Evolutionary conservation across 345 rosid species (phyloP).

Genomic region (Camelina neglecta): DNA sequence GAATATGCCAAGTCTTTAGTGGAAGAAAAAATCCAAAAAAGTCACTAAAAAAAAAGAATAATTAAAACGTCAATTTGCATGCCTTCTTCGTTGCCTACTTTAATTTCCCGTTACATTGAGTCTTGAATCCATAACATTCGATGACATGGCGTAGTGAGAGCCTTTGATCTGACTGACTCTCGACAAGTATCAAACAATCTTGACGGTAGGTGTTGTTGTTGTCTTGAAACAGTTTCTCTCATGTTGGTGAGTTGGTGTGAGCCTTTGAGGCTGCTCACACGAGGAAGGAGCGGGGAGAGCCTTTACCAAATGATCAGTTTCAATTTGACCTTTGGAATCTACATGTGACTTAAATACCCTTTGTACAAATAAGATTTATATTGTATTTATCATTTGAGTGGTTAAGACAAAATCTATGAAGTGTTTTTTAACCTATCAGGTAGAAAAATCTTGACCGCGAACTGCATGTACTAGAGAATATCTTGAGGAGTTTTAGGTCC

Average conservation of each 20-base stretch:
- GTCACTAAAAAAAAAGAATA: conserved; percentile 22
- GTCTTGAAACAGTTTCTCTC: conserved; percentile 20
- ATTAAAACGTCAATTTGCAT: conserved; percentile 32
- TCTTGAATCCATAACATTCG: not conserved
- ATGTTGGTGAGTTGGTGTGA: conserved; percentile 28
- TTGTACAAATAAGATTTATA: not conserved
- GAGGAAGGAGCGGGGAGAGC: conserved; percentile 25
- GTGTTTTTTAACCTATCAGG: conserved; percentile 22
- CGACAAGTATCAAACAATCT: conserved; percentile 20
- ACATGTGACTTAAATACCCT: conserved; percentile 9
- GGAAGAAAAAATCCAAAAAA: conserved; percentile 5
- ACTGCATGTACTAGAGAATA: not conserved
- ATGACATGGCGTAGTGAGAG: conserved; percentile 3
- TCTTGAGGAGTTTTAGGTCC: conserved; percentile 2
- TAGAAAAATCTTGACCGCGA: conserved; percentile 15
- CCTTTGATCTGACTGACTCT: conserved; percentile 10
- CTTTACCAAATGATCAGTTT: not conserved
- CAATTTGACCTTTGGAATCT: not conserved
- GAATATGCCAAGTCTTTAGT: conserved; percentile 34
- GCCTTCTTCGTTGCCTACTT: conserved; percentile 9
- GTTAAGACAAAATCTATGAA: conserved; percentile 1
- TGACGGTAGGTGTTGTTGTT: conserved; percentile 28
- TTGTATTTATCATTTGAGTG: not conserved
- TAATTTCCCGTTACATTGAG: conserved; percentile 24
- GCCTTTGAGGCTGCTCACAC: conserved; percentile 25